Conservation (phyloP, 345 rosid species). For the Dovyalis caffra region DNA sequence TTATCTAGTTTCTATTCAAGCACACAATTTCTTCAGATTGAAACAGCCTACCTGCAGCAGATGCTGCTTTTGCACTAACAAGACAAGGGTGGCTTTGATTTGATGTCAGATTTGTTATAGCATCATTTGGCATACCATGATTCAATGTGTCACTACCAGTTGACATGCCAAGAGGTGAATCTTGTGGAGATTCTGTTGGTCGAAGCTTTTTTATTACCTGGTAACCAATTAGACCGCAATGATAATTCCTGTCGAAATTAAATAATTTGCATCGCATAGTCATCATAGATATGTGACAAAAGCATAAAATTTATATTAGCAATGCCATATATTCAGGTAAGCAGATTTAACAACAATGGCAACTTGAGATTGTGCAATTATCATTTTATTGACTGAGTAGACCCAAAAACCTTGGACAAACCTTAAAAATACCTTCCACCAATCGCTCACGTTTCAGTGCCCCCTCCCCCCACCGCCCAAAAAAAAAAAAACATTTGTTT, state of each 20-base stretch:
- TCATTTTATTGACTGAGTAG: no score
- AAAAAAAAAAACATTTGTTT: no score
- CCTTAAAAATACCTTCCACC: no score
- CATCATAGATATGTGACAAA: slow-evolving; percentile 8
- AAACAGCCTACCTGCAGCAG: slow-evolving; percentile 14
- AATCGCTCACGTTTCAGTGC: no score
- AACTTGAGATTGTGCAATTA: no score
- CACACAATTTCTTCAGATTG: background rate
- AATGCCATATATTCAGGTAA: no score
- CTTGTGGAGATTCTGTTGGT: slow-evolving; percentile 15
- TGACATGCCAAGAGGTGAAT: slow-evolving; percentile 14
- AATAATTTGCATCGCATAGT: slow-evolving; percentile 14
- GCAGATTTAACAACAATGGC: no score
- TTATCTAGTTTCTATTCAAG: background rate
- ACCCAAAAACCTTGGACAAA: no score
- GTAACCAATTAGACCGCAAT: slow-evolving; percentile 85
- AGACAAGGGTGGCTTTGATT: slow-evolving; percentile 21
- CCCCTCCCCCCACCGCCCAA: no score
- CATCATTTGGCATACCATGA: slow-evolving; percentile 19
- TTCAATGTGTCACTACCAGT: no score
- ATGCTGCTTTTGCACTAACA: slow-evolving; percentile 27
- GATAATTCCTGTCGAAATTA: slow-evolving; percentile 56
- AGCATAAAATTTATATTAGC: background rate
- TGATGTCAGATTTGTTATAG: slow-evolving; percentile 21
- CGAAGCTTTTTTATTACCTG: slow-evolving; percentile 46